These are phyloP conservation scores for Viridothelium virens DNA, from an alignment of 495 filamentous ascomycete species.

Conservation along the genomic window DNA sequence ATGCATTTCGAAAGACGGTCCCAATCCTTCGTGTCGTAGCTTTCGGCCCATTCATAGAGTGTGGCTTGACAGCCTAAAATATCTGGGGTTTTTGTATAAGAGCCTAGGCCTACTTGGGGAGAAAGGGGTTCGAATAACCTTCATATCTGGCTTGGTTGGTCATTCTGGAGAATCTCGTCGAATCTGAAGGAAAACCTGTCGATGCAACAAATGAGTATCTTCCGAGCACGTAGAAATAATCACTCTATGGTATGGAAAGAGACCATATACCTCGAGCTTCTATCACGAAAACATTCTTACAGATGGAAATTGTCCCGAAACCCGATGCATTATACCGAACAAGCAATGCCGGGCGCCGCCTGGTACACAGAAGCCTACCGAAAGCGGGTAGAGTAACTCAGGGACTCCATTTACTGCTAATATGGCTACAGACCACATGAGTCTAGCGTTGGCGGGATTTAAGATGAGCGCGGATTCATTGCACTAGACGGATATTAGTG, in stretches of 20 bases:
- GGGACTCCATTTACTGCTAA: neutral
- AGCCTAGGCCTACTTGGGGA: neutral
- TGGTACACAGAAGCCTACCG: neutral
- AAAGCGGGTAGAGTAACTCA: neutral
- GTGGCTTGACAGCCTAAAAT: conserved; percentile 39
- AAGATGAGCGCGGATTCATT: neutral
- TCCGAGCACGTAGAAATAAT: neutral
- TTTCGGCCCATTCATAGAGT: conserved; percentile 70
- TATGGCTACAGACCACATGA: neutral
- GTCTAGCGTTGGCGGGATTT: neutral
- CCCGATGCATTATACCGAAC: neutral
- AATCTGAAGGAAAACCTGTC: neutral
- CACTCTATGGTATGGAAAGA: neutral
- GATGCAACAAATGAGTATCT: neutral
- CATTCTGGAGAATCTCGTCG: neutral
- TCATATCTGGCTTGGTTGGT: neutral
- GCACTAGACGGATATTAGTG: neutral
- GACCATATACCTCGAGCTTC: neutral
- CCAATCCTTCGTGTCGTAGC: conserved; percentile 80
- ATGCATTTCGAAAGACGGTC: conserved; percentile 60
- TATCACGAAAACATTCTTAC: neutral
- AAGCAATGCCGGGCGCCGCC: neutral
- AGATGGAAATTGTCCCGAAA: neutral
- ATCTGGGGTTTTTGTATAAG: conserved; percentile 20
- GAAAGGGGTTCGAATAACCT: neutral